Evolutionary conservation across 2,329 filamentous ascomycete species (phyloP).

Genomic region (Pseudocercospora macadamiae): DNA sequence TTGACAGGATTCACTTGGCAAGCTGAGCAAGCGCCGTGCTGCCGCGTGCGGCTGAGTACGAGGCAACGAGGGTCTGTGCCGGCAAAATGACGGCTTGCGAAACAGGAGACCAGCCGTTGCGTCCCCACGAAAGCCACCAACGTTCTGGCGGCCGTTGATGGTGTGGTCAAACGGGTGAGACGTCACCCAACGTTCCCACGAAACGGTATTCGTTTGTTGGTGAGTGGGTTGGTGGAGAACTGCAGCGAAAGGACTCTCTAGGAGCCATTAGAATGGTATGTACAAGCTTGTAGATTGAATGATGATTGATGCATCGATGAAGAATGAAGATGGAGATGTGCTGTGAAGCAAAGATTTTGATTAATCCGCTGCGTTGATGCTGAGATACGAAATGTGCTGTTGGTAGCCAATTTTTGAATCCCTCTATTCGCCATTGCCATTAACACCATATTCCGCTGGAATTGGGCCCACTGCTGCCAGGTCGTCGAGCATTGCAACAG

Average conservation of each 20-base stretch:
- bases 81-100: neutral
- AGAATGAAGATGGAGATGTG: conserved; percentile 2
- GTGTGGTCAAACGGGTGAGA: neutral
- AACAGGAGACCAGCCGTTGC: neutral
- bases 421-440: conserved; percentile 9
- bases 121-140: neutral
- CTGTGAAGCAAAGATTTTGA: neutral
- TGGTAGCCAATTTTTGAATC: neutral
- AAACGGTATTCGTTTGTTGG: no score
- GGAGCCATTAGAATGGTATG: neutral
- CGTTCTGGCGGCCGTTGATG: neutral
- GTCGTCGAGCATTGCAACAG: conserved; percentile 51
- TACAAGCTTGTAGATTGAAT: neutral
- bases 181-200: neutral
- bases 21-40: neutral
- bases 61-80: neutral
- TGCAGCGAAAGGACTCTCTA: neutral
- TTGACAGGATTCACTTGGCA: neutral
- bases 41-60: neutral
- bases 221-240: no score
- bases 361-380: neutral
- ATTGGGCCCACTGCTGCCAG: conserved; percentile 22
- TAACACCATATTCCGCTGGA: conserved; percentile 27
- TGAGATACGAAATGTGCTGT: conserved; percentile 3
- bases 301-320: neutral